Percentiles rank a stretch among this genome's conserved stretches.
phyloP scores from a whole-genome alignment of 768 basidiomycete genomes.

The Collybia sp. region DNA sequence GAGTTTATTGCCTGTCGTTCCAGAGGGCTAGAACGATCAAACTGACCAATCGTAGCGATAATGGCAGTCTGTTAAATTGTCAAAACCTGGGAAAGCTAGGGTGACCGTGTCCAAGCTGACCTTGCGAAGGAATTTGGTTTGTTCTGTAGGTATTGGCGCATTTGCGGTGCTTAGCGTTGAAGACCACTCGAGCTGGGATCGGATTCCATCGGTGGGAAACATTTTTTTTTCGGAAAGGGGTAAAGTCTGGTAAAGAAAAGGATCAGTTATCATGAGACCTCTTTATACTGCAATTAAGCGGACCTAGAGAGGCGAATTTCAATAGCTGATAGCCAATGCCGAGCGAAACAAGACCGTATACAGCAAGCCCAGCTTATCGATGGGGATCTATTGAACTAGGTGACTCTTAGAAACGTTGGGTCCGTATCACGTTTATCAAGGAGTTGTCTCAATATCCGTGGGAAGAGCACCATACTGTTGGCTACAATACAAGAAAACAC shows the following conservation, averaged over 20 bases:
- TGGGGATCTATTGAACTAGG: background rate
- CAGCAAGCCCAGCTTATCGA: background rate
- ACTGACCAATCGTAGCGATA: slow-evolving; percentile 94
- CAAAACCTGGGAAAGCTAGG: background rate
- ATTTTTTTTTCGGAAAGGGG: slow-evolving; percentile 34
- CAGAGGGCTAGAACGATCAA: slow-evolving; percentile 7
- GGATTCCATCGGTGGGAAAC: slow-evolving; percentile 56
- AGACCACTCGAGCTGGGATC: slow-evolving; percentile 91
- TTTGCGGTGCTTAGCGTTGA: slow-evolving; percentile 73
- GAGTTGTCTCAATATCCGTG: background rate
- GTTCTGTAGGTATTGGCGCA: slow-evolving; percentile 66
- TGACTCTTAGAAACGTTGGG: background rate
- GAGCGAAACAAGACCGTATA: background rate
- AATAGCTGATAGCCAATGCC: no score
- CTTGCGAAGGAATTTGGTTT: slow-evolving; percentile 89
- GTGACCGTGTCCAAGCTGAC: slow-evolving; percentile 34
- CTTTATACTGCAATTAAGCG: slow-evolving; percentile 5
- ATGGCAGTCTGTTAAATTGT: slow-evolving; percentile 74
- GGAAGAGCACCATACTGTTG: background rate
- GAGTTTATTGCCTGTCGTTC: slow-evolving; percentile 8
- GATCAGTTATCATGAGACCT: slow-evolving; percentile 4
- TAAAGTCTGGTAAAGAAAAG: slow-evolving; percentile 1
- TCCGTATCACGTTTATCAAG: background rate
- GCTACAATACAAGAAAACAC: background rate
- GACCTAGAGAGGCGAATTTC: slow-evolving; percentile 11